A percentile compares a stretch with the other conserved stretches of the same genome.
Evolutionary conservation across 169 alveolate genomes (phyloP).

Genomic region (Cryptosporidium sp.): DNA sequence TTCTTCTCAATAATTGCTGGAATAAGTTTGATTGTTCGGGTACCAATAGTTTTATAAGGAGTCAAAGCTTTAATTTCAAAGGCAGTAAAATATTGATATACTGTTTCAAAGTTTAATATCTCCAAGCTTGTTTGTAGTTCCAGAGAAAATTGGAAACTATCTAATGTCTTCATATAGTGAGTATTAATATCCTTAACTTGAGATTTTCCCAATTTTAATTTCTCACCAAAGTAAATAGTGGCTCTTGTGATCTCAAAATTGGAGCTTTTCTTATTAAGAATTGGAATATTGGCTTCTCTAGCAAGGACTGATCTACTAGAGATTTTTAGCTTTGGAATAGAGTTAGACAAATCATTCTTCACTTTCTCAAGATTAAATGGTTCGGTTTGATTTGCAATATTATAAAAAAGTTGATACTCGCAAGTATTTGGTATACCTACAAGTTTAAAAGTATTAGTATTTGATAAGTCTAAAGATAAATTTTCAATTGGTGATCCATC

Average conservation of each 20-base stretch:
- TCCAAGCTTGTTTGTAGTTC: constrained; percentile 13
- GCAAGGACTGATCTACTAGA: constrained; percentile 29
- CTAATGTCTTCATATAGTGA: neutral
- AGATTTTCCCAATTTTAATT: neutral
- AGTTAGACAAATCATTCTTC: neutral
- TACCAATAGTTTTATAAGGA: constrained; percentile 37
- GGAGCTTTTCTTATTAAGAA: neutral
- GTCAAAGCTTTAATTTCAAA: constrained; percentile 50
- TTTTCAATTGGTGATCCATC: constrained; percentile 33
- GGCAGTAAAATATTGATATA: neutral
- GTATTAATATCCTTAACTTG: neutral
- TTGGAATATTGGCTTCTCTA: constrained; percentile 27
- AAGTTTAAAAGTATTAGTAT: neutral
- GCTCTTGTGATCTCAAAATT: neutral
- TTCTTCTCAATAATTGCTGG: constrained; percentile 16
- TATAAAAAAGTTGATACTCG: constrained; percentile 27
- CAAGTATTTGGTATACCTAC: constrained; percentile 27
- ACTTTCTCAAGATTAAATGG: neutral
- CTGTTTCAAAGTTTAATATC: neutral
- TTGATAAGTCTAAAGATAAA: neutral
- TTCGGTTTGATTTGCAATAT: neutral
- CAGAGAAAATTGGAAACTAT: neutral
- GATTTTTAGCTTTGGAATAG: constrained; percentile 21
- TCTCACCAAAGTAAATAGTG: neutral
- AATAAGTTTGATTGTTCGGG: constrained; percentile 31